Percentiles rank a stretch among this genome's conserved stretches.
phyloP scores from a whole-genome alignment of 2,329 filamentous ascomycete genomes.

The Cadophora sp. region DNA sequence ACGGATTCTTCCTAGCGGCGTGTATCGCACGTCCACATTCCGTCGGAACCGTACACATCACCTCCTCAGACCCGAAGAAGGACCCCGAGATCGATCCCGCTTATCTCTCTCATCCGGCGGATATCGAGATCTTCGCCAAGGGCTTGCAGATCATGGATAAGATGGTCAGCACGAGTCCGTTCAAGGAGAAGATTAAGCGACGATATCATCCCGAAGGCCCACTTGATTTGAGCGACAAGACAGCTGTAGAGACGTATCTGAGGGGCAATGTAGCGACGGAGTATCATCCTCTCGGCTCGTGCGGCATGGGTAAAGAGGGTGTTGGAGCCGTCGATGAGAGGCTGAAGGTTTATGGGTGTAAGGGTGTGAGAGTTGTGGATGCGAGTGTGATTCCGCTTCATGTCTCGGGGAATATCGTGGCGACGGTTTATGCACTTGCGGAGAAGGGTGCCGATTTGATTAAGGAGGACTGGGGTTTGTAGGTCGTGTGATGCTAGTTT shows the following conservation, averaged over 20 bases:
- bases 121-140: slow-evolving; percentile 17
- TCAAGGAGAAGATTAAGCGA: slow-evolving; percentile 8
- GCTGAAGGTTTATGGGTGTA: slow-evolving; percentile 9
- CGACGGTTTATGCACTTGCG: slow-evolving; percentile 8
- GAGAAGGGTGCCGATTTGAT: slow-evolving; percentile 14
- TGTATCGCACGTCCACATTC: slow-evolving; percentile 7
- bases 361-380: slow-evolving; percentile 13
- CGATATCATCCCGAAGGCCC: neutral
- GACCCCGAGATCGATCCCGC: slow-evolving; percentile 1
- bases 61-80: neutral
- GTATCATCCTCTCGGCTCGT: slow-evolving; percentile 14
- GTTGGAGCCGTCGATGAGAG: slow-evolving; percentile 3
- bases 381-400: slow-evolving; percentile 14
- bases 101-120: neutral
- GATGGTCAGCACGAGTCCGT: neutral
- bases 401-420: slow-evolving; percentile 11
- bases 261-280: neutral
- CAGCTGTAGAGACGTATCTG: neutral
- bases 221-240: neutral
- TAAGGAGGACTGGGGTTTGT: slow-evolving; percentile 3
- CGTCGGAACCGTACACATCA: neutral
- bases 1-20: neutral
- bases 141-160: slow-evolving; percentile 13
- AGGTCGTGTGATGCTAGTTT: neutral
- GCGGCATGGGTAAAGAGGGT: slow-evolving; percentile 4